These are phyloP conservation scores for Globisporangium megalacanthum DNA, from an alignment of 352 stramenopile species.

Conservation along the genomic window DNA sequence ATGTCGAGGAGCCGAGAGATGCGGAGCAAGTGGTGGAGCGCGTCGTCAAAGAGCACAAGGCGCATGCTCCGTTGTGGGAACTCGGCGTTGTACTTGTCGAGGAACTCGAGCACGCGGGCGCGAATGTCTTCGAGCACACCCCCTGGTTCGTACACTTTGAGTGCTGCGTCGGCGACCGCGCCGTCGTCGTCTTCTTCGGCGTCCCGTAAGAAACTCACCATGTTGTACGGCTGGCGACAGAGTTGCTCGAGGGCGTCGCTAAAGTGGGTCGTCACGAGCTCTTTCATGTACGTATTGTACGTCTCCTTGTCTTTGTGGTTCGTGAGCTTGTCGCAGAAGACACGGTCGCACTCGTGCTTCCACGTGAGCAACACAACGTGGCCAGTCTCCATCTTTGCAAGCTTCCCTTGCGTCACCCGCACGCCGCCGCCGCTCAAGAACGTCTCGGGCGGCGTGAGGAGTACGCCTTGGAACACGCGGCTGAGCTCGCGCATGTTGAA, in stretches of 20 bases:
- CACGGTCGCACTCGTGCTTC: conserved; percentile 97
- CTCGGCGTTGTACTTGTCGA: conserved; percentile 97
- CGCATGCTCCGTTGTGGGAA: conserved; percentile 96
- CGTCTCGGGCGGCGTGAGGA: conserved; percentile 94
- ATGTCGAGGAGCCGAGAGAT: conserved; percentile 97
- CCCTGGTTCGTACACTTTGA: conserved; percentile 97
- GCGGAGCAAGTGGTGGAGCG: conserved; percentile 94
- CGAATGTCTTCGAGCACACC: conserved; percentile 91
- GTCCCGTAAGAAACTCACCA: conserved; percentile 98
- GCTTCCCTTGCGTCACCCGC: conserved; percentile 76
- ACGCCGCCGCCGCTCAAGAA: conserved; percentile 89
- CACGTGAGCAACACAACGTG: conserved; percentile 94
- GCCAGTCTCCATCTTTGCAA: conserved; percentile 87
- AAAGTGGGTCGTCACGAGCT: conserved; percentile 90
- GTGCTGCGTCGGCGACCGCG: conserved; percentile 89
- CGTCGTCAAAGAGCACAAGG: conserved; percentile 98
- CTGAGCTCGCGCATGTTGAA: conserved; percentile 99
- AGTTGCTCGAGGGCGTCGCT: conserved; percentile 80
- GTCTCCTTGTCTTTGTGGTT: conserved; percentile 96
- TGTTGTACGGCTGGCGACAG: conserved; percentile 78
- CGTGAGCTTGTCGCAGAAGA: conserved; percentile 98
- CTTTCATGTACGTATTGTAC: conserved; percentile 90
- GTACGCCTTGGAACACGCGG: conserved; percentile 96
- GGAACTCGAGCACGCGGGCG: conserved; percentile 90
- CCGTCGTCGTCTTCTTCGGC: conserved; percentile 96